Percentiles rank a stretch among this genome's conserved stretches.
Evolutionary conservation across 805 yeast species (phyloP).

Genomic region (Metschnikowia koreensis): DNA sequence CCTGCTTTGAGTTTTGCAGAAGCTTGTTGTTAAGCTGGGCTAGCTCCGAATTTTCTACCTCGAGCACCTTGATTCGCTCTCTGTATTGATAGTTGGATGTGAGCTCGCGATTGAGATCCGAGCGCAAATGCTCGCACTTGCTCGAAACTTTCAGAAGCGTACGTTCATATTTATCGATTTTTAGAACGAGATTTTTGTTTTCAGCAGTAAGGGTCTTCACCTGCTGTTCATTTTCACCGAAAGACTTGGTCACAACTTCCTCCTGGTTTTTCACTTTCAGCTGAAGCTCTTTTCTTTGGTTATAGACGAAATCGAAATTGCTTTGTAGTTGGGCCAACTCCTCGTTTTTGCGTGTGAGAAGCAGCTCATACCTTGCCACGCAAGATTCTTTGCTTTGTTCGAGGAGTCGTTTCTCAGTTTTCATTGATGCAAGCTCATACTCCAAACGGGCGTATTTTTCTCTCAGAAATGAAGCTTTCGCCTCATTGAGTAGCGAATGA

Average conservation of each 20-base stretch:
- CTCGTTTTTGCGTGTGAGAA: conserved; percentile 32
- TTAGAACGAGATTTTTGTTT: conserved; percentile 11
- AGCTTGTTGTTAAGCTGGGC: conserved; percentile 30
- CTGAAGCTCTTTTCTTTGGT: conserved; percentile 32
- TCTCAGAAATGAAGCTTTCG: not conserved
- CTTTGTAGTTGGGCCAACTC: conserved; percentile 32
- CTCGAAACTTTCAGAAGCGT: conserved; percentile 23
- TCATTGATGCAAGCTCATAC: conserved; percentile 31
- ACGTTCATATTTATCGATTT: conserved; percentile 20
- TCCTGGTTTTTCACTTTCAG: conserved; percentile 32
- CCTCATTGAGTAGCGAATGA: conserved; percentile 14
- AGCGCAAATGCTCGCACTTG: conserved; percentile 34
- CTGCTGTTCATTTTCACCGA: conserved; percentile 20
- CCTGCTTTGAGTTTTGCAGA: conserved; percentile 27
- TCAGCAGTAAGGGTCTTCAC: conserved; percentile 21
- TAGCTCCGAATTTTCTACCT: conserved; percentile 28
- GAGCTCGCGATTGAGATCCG: conserved; percentile 34
- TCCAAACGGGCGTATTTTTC: conserved; percentile 23
- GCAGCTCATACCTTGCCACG: conserved; percentile 22
- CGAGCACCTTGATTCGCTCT: conserved; percentile 31
- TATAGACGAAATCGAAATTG: conserved; percentile 36
- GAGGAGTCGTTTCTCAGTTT: conserved; percentile 35
- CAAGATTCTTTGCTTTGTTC: conserved; percentile 27
- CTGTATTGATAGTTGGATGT: conserved; percentile 38
- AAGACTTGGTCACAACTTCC: conserved; percentile 24